A percentile compares a stretch with the other conserved stretches of the same genome.
Evolutionary conservation across 805 yeast species (phyloP).

Genomic region (Kodamaea hsintzibuensis): DNA sequence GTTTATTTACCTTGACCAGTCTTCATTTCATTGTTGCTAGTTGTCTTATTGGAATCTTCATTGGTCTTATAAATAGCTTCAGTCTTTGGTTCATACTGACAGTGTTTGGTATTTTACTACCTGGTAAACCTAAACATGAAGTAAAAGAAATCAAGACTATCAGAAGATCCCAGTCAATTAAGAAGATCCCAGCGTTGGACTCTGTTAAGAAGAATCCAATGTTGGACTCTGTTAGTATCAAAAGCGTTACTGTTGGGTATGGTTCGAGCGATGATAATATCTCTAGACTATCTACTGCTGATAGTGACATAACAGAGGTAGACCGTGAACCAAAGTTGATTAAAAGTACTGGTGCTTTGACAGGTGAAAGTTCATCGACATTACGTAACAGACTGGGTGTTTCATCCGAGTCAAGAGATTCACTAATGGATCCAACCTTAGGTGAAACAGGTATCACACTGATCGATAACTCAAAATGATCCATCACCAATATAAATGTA

Average conservation of each 20-base stretch:
- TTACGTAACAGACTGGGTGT: neutral
- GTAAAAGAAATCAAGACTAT: neutral
- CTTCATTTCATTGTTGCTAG: conserved; percentile 13
- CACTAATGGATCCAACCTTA: neutral
- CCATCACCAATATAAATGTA: neutral
- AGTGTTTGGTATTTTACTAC: conserved; percentile 10
- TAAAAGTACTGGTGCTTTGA: neutral
- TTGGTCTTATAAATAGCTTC: conserved; percentile 12
- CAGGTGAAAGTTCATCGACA: neutral
- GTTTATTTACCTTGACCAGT: conserved; percentile 7
- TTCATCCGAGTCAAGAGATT: neutral
- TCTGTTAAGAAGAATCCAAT: neutral
- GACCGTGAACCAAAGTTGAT: neutral
- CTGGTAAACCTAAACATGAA: neutral
- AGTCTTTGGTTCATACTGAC: conserved; percentile 10
- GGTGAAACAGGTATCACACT: conserved; percentile 2
- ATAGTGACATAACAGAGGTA: neutral
- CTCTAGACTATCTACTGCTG: neutral
- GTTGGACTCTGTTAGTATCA: conserved; percentile 6
- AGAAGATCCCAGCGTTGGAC: neutral
- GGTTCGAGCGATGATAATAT: neutral
- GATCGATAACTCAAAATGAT: neutral
- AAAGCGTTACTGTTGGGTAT: conserved; percentile 5
- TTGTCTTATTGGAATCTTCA: conserved; percentile 11
- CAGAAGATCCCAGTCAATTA: neutral